These are phyloP conservation scores for Fomitopsis serialis DNA, from an alignment of 768 basidiomycete genomes.

Conservation along the genomic window DNA sequence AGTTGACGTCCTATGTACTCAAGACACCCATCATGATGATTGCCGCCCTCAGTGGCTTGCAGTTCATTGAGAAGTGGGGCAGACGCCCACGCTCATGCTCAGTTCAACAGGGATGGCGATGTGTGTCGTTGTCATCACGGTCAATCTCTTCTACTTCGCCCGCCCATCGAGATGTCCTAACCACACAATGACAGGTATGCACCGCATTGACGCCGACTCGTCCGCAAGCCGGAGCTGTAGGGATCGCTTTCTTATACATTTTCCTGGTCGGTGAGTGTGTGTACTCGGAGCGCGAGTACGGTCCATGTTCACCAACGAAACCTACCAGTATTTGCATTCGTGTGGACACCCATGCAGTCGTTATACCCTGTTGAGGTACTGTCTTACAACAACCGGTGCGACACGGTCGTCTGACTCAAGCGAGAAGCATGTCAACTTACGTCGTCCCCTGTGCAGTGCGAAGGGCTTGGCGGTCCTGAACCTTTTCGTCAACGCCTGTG, in stretches of 20 bases:
- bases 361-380: conserved; percentile 71
- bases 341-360: conserved; percentile 55
- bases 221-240: conserved; percentile 24
- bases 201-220: conserved; percentile 24
- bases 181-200: conserved; percentile 7
- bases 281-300: background rate
- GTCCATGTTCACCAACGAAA: background rate
- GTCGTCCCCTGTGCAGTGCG: conserved; percentile 29
- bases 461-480: conserved; percentile 79
- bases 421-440: background rate
- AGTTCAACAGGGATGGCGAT: conserved; percentile 22
- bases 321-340: conserved; percentile 5
- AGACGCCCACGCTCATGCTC: conserved; percentile 27
- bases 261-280: conserved; percentile 13
- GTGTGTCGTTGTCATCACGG: conserved; percentile 27
- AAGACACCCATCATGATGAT: conserved; percentile 28
- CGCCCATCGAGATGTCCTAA: background rate
- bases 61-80: conserved; percentile 27
- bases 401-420: background rate
- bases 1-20: background rate
- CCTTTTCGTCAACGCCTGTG: conserved; percentile 53
- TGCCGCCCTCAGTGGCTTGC: conserved; percentile 28
- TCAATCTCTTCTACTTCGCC: background rate
- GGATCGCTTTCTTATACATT: conserved; percentile 20
- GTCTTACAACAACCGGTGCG: conserved; percentile 60